Base-by-base conservation (phyloP, 805 yeast species). In the Candida maesae region DNA sequence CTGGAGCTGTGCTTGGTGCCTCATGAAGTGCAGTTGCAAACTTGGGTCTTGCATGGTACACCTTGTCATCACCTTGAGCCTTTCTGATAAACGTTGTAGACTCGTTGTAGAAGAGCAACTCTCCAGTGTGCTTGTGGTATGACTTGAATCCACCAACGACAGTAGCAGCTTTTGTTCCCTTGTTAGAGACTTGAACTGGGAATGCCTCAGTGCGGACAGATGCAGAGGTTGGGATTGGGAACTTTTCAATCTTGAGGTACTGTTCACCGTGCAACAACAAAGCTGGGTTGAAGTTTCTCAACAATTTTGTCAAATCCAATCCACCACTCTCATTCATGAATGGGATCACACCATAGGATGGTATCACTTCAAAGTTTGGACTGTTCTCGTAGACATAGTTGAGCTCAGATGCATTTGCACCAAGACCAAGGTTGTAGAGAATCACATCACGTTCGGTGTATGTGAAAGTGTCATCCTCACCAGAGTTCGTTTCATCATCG, bases 231-330 rank as follows among this genome's bases (percentile, higher is more conserved):
- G 96, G 95, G 43, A 91, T 71, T 43, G 95, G 93, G 70, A 75
- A 80, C 61, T 81, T 76, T 49, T 73, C 72, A 48, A 91, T 63
- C 64, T 79, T 88, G 53, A 90, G 70, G 65, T 84, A 91, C 63
- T 91, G 97, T 67, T 91, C 99, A 45, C 98, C 99, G 62, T 91
- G 98, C 52, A 91, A 74, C 58, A 91, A 73, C 65, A 83, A 73
- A 78, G 88, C 82, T 46, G 93, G 95, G 65, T 87, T 86, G 73
- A 87, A 91, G 66, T 86, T 80, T 44, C 80, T 84, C 52, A 91
- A 79, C 33, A 81, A 62, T 44, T 72, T 68, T 46, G 74, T 67
- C 60, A 83, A 76, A 26, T 84, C 73, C 41, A 78, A 61, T 43
- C 76, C 76, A 42, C 79, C 68, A 36, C 71, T 74, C 35, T 80